Evolutionary conservation across 768 basidiomycete species (phyloP).

Genomic region (Serendipita sp.): DNA sequence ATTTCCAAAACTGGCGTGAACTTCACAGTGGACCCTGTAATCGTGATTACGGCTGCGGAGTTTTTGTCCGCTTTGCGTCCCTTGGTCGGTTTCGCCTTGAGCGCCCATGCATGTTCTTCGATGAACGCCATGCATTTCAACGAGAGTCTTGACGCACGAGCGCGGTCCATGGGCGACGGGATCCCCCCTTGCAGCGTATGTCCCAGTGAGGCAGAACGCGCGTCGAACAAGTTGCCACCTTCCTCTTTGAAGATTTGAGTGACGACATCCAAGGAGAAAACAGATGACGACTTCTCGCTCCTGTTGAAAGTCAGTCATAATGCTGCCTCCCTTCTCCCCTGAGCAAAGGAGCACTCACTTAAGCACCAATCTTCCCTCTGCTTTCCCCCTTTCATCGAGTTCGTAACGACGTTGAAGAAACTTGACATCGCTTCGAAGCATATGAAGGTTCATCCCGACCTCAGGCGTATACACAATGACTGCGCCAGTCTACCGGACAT

Average conservation of each 20-base stretch:
- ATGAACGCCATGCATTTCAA: conserved; percentile 90
- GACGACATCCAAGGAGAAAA: conserved; percentile 83
- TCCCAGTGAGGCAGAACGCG: conserved; percentile 87
- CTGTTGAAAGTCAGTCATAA: conserved; percentile 22
- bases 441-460: conserved; percentile 67
- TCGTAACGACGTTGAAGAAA: conserved; percentile 75
- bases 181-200: conserved; percentile 94
- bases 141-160: conserved; percentile 70
- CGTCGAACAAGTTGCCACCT: conserved; percentile 81
- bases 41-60: conserved; percentile 78
- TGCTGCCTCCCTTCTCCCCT: too few relatives aligned
- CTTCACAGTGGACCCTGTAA: conserved; percentile 62
- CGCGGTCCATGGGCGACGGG: conserved; percentile 87
- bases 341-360: conserved; percentile 31
- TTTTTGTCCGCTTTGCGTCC: conserved; percentile 36
- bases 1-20: conserved; percentile 80
- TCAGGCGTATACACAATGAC: conserved; percentile 91
- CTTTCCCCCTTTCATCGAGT: conserved; percentile 75
- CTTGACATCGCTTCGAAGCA: conserved; percentile 65
- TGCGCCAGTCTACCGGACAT: conserved; percentile 54
- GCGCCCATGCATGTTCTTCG: conserved; percentile 52
- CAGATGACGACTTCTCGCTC: conserved; percentile 68
- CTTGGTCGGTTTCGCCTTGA: conserved; percentile 36
- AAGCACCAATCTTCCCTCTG: conserved; percentile 85
- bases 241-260: conserved; percentile 92